phyloP scores from a whole-genome alignment of 768 basidiomycete species.

The Paxillus ammoniavirescens region DNA sequence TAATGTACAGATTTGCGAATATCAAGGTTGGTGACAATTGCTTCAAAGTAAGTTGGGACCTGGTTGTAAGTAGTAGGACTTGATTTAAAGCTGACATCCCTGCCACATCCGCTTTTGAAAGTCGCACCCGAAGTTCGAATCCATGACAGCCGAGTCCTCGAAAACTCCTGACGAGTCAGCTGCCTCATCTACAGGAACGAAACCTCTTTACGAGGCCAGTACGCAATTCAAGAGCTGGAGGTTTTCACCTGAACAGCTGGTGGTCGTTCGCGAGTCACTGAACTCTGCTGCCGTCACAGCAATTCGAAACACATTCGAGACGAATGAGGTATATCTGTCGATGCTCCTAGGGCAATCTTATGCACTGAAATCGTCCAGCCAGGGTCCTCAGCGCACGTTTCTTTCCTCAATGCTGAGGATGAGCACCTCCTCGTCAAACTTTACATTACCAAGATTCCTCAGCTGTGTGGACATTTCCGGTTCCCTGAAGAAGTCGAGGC shows the following conservation, averaged over 20 bases:
- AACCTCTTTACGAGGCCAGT: constrained; percentile 69
- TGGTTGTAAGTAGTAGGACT: too few species aligned
- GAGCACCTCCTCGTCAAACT: constrained; percentile 87
- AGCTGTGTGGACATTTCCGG: constrained; percentile 80
- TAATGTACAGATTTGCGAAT: too few species aligned
- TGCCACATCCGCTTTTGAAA: neutral
- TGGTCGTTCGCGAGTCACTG: constrained; percentile 56
- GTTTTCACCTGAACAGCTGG: constrained; percentile 70
- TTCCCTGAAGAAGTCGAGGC: constrained; percentile 93
- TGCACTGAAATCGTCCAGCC: constrained; percentile 41
- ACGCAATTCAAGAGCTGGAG: constrained; percentile 89
- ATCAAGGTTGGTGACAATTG: too few species aligned
- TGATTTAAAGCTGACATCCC: too few species aligned
- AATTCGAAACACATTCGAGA: constrained; percentile 76
- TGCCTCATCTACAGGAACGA: constrained; percentile 9
- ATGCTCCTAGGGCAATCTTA: neutral
- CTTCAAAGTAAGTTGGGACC: too few species aligned
- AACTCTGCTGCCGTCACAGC: constrained; percentile 75
- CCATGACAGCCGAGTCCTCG: neutral
- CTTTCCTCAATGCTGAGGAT: constrained; percentile 74
- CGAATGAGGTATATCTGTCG: constrained; percentile 60
- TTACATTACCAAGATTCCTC: constrained; percentile 83
- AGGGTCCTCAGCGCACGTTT: constrained; percentile 69
- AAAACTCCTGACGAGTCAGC: neutral
- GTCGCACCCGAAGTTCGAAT: neutral